These are phyloP conservation scores for Sergeia podlipaevii DNA, from an alignment of 208 protist species.

Conservation along the genomic window DNA sequence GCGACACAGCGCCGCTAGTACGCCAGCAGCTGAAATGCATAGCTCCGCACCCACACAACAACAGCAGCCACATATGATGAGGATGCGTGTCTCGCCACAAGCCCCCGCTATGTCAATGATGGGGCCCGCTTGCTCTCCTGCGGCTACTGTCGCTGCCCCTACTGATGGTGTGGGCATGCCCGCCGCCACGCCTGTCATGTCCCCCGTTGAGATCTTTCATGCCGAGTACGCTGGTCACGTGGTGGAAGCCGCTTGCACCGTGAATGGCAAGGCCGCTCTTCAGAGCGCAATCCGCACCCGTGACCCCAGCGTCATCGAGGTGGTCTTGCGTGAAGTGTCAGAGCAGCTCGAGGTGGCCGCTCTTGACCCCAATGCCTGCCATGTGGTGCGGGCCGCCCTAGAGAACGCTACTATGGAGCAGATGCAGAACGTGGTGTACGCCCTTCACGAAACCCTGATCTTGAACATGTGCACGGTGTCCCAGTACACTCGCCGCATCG, in stretches of 20 bases:
- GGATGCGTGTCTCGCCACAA: background rate
- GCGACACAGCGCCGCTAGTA: background rate
- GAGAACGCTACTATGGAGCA: slow-evolving; percentile 47
- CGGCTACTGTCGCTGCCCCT: too few species aligned
- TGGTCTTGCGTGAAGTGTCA: slow-evolving; percentile 49
- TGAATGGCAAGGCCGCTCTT: slow-evolving; percentile 48
- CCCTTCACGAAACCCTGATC: slow-evolving; percentile 64
- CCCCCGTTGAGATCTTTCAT: slow-evolving; percentile 11
- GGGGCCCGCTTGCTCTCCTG: background rate
- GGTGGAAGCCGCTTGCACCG: slow-evolving; percentile 52
- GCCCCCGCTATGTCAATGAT: slow-evolving; percentile 1
- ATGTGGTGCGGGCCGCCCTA: slow-evolving; percentile 58
- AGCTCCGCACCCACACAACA: too few species aligned
- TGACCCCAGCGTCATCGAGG: slow-evolving; percentile 26
- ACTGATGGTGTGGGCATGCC: background rate
- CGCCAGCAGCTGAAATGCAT: background rate
- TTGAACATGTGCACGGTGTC: slow-evolving; percentile 79
- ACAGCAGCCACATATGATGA: slow-evolving; percentile 1
- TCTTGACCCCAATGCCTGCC: slow-evolving; percentile 70
- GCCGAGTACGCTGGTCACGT: slow-evolving; percentile 36
- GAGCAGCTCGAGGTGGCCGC: slow-evolving; percentile 45
- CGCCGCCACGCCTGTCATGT: slow-evolving; percentile 1
- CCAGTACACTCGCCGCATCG: slow-evolving; percentile 71
- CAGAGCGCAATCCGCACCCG: slow-evolving; percentile 47
- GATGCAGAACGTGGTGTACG: slow-evolving; percentile 39